A percentile compares a stretch with the other conserved stretches of the same genome.
Conservation (phyloP, 2,329 filamentous ascomycete genomes). For the Aureobasidium namibiae region DNA sequence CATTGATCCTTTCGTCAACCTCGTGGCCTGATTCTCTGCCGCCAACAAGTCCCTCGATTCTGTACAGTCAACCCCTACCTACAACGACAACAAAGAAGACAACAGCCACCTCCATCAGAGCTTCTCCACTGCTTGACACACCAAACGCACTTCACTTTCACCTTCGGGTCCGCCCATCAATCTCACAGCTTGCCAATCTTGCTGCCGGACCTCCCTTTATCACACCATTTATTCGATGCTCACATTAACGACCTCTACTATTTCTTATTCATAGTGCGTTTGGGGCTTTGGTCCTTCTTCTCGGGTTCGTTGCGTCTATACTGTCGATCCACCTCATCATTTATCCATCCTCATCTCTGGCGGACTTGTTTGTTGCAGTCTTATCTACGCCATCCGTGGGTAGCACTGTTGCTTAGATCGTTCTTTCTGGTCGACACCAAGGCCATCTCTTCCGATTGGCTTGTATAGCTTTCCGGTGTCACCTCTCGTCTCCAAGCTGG, state of each 20-base stretch:
- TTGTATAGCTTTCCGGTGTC: constrained; percentile 6
- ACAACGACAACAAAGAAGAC: background rate
- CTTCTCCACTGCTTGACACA: background rate
- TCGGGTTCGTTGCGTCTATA: constrained; percentile 9
- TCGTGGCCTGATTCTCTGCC: background rate
- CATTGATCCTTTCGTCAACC: background rate
- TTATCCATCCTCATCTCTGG: background rate
- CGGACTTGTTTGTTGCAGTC: constrained; percentile 7
- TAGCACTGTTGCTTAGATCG: background rate
- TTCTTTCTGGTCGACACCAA: background rate
- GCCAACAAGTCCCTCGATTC: background rate
- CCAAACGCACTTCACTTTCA: background rate
- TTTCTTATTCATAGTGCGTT: constrained; percentile 13
- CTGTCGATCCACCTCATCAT: constrained; percentile 6
- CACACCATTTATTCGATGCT: constrained; percentile 10
- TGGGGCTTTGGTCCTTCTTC: constrained; percentile 4
- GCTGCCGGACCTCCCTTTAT: background rate
- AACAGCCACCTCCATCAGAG: background rate
- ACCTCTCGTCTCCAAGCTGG: background rate
- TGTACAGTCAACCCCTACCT: constrained; percentile 1
- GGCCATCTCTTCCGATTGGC: background rate
- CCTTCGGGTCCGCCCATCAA: background rate
- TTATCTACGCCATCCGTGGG: constrained; percentile 5
- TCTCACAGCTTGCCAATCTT: constrained; percentile 2
- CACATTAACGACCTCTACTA: constrained; percentile 9